Conservation (phyloP, 441 rosid genomes). For the Populus hybrid region DNA sequence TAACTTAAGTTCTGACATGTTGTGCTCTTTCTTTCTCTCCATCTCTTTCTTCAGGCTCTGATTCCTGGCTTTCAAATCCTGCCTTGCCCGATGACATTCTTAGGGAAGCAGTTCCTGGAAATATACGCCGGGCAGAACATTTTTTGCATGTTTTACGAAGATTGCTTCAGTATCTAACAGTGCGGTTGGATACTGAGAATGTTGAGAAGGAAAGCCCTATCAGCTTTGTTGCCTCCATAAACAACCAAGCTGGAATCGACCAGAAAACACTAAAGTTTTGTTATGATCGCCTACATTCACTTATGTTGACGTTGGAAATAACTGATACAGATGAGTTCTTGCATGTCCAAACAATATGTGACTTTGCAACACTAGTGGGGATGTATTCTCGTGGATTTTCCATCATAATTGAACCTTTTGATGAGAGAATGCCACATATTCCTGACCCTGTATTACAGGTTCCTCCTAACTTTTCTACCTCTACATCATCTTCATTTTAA, state of each 20-base stretch:
- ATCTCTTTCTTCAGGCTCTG: slow-evolving; percentile 43
- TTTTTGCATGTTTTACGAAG: slow-evolving; percentile 86
- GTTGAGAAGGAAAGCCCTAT: slow-evolving; percentile 94
- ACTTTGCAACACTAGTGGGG: slow-evolving; percentile 94
- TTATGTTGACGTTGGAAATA: slow-evolving; percentile 86
- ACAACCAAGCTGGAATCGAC: slow-evolving; percentile 84
- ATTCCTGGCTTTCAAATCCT: slow-evolving; percentile 96
- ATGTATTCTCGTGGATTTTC: slow-evolving; percentile 88
- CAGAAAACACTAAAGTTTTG: slow-evolving; percentile 90
- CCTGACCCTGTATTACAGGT: slow-evolving; percentile 98
- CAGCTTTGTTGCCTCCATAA: slow-evolving; percentile 64
- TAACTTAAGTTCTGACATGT: slow-evolving; percentile 7
- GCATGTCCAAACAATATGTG: slow-evolving; percentile 89
- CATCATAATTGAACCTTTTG: slow-evolving; percentile 89
- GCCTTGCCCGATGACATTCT: slow-evolving; percentile 94
- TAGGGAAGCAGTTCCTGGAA: slow-evolving; percentile 96
- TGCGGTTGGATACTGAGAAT: slow-evolving; percentile 74
- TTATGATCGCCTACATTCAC: slow-evolving; percentile 92
- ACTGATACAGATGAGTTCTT: slow-evolving; percentile 93
- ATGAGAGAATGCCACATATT: slow-evolving; percentile 96
- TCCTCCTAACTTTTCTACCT: slow-evolving; percentile 17
- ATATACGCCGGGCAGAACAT: slow-evolving; percentile 93
- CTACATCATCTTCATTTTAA: neutral
- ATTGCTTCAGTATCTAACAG: slow-evolving; percentile 76
- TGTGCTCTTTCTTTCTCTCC: neutral